Evolutionary conservation across 169 alveolate genomes (phyloP).

Genomic region (Babesia divergens): DNA sequence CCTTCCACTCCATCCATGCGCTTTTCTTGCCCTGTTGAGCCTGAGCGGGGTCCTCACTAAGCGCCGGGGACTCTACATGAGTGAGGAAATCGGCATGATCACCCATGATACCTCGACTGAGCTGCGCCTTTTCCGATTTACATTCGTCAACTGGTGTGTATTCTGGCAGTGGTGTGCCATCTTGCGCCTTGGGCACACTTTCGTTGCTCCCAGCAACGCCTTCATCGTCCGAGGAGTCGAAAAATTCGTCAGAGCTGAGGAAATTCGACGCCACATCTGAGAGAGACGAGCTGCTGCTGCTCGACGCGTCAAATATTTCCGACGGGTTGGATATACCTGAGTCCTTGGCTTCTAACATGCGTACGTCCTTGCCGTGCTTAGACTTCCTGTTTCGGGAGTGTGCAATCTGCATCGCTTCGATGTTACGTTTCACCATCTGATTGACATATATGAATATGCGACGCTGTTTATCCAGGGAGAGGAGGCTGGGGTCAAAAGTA

Average conservation of each 20-base stretch:
- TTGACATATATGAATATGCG: constrained; percentile 77
- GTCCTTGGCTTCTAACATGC: background rate
- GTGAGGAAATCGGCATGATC: constrained; percentile 82
- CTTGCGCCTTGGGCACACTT: background rate
- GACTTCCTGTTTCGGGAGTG: background rate
- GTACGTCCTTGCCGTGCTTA: background rate
- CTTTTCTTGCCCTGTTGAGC: constrained; percentile 68
- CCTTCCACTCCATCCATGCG: constrained; percentile 92
- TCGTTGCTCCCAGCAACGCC: constrained; percentile 32
- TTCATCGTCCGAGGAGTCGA: constrained; percentile 58
- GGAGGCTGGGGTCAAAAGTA: constrained; percentile 77
- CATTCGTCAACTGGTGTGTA: constrained; percentile 78
- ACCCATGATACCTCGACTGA: constrained; percentile 82
- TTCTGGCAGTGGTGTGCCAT: constrained; percentile 69
- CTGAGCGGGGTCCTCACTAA: constrained; percentile 8
- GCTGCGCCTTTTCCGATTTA: constrained; percentile 65
- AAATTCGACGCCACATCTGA: constrained; percentile 72
- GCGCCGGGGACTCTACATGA: constrained; percentile 70
- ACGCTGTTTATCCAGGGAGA: constrained; percentile 81
- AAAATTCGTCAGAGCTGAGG: constrained; percentile 68
- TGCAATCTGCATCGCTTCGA: constrained; percentile 63
- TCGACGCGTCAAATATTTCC: constrained; percentile 60
- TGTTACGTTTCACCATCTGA: constrained; percentile 79
- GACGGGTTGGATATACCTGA: constrained; percentile 38
- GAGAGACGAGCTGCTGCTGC: constrained; percentile 63